Conservation (phyloP, 192 early-diverging fungal genomes). For the Linnemannia zychae region DNA sequence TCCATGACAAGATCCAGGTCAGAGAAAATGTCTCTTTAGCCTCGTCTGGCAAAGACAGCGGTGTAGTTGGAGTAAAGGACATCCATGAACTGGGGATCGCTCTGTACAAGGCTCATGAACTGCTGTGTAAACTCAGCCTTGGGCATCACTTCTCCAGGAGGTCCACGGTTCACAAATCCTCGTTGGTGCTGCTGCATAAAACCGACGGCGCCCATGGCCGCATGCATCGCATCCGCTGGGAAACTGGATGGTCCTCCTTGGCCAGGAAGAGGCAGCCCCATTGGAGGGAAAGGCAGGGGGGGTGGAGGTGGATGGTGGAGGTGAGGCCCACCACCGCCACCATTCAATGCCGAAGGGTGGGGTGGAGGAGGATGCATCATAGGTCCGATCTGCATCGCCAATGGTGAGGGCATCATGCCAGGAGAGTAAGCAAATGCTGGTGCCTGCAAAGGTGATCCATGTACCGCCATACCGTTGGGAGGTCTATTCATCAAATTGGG, state of each 20-base stretch:
- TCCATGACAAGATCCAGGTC: neutral
- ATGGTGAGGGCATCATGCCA: conserved; percentile 50
- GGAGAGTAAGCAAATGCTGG: conserved; percentile 46
- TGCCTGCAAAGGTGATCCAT: conserved; percentile 39
- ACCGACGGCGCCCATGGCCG: conserved; percentile 52
- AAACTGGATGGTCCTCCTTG: conserved; percentile 8
- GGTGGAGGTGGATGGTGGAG: conserved; percentile 28
- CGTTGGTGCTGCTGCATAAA: conserved; percentile 53
- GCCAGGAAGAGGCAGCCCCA: conserved; percentile 1
- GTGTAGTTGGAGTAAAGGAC: conserved; percentile 59
- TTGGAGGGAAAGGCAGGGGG: conserved; percentile 25
- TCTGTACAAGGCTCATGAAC: conserved; percentile 60
- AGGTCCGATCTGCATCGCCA: conserved; percentile 20
- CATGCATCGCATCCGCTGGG: conserved; percentile 55
- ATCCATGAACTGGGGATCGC: conserved; percentile 62
- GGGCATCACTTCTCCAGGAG: conserved; percentile 38
- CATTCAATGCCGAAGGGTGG: conserved; percentile 8
- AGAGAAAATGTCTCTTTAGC: neutral
- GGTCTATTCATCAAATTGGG: conserved; percentile 30
- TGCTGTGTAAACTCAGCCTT: conserved; percentile 66
- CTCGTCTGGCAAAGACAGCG: conserved; percentile 41
- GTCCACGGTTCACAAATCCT: conserved; percentile 30
- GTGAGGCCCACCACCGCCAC: neutral
- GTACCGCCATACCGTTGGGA: conserved; percentile 12
- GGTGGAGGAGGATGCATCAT: conserved; percentile 41